phyloP scores from a whole-genome alignment of 2,329 filamentous ascomycete genomes.

The Arthrobotrys musiformis region DNA sequence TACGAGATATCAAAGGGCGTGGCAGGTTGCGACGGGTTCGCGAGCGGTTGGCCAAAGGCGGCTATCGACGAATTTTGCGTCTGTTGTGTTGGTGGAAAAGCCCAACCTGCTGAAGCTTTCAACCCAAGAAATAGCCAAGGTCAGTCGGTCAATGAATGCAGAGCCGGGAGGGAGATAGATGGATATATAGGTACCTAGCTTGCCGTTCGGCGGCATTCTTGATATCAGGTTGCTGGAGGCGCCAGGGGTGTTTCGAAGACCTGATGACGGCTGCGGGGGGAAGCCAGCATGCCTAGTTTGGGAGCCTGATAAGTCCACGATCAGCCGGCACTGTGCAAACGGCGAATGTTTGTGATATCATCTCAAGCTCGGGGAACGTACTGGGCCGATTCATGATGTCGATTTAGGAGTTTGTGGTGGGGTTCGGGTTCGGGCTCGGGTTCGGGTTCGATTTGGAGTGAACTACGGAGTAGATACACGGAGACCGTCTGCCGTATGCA shows the following conservation, averaged over 20 bases:
- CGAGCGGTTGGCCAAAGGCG: constrained; percentile 42
- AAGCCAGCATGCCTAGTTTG: constrained; percentile 54
- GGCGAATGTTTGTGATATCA: neutral
- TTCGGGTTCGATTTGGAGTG: too few relatives aligned
- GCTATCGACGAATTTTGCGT: constrained; percentile 45
- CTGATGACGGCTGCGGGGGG: constrained; percentile 51
- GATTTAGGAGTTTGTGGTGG: neutral
- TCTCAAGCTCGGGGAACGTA: constrained; percentile 9
- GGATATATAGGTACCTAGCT: constrained; percentile 37
- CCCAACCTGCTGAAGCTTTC: constrained; percentile 52
- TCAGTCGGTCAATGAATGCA: neutral
- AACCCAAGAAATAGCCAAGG: constrained; percentile 2
- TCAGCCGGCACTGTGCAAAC: constrained; percentile 16
- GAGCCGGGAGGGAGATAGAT: neutral
- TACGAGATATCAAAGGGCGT: constrained; percentile 55
- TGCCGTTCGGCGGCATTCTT: constrained; percentile 53
- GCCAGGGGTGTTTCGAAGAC: constrained; percentile 42
- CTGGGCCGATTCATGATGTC: constrained; percentile 53
- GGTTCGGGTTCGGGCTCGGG: neutral
- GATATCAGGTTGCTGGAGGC: constrained; percentile 42
- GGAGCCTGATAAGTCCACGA: constrained; percentile 33
- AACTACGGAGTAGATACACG: too few relatives aligned
- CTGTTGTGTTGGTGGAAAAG: constrained; percentile 46
- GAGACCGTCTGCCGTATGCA: too few relatives aligned
- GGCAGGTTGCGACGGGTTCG: constrained; percentile 50